Evolutionary conservation across 2,329 filamentous ascomycete species (phyloP), one percentile per base, ranked within the genome.

Genomic region (Penicillium sp.): DNA sequence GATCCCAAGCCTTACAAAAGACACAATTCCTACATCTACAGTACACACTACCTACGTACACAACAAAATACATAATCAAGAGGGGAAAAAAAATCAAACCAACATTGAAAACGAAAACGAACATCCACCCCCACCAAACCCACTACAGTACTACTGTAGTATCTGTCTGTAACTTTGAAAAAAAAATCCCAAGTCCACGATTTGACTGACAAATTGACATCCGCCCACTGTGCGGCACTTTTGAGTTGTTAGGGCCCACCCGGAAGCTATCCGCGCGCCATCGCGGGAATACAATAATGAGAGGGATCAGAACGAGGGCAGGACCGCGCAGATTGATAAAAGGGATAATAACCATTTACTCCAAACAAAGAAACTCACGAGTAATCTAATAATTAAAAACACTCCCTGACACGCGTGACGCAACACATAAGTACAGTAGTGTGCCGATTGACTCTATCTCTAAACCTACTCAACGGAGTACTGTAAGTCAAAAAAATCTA

Each of bases 201-300:
- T 35, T 51, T 51, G 49, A 49, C 26, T 51, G 49, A 49, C 26
- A 51, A 51, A 22, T 51, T 51, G 30, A 49, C 26, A 35, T 35
- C n/a, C 26, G 49, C 28, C 47, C n/a, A 51, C 26, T 50, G 30
- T 35, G 30, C 49, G 49, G 30, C 49, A 33, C 49, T 35, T 50
- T 51, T 51, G 51, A 22, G 30, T 40, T 53, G 35, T 53, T 53
- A 22, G 50, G 50, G 30, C 50, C 50, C 51, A 54, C 51, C 35
- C 51, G 51, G 51, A 40, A 38, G 51, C 51, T 26, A 40, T 54
- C 51, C 51, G 51, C 51, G 51, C 51, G 26, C 33, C 33, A 40
- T 54, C 13, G 49, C n/a, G 28, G 49, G 19, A 44, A 17, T 40
- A n/a, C 37, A n/a, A n/a, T 4, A n/a, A 51, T 35, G 49, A 51